phyloP scores from a whole-genome alignment of 495 filamentous ascomycete genomes.

The Polyplosphaeria fusca region DNA sequence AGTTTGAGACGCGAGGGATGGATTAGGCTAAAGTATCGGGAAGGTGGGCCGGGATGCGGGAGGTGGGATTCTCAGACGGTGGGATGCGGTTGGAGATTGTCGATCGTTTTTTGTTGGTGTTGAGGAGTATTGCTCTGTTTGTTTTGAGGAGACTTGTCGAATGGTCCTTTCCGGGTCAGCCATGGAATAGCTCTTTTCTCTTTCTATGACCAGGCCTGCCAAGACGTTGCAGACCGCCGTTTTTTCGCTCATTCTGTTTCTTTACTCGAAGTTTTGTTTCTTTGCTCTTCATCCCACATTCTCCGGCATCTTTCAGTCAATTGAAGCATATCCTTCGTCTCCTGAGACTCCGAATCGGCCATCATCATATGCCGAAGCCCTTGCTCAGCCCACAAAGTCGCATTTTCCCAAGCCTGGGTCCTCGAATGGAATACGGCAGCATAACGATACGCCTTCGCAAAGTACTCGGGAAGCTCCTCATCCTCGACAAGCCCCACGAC shows the following conservation, averaged over 20 bases:
- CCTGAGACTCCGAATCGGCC: slow-evolving; percentile 7
- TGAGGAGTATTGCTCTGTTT: too few species aligned
- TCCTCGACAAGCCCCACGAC: slow-evolving; percentile 18
- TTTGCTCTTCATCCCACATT: slow-evolving; percentile 11
- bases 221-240: too few species aligned
- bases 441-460: slow-evolving; percentile 15
- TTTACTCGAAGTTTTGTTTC: slow-evolving; percentile 4
- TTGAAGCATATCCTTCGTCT: slow-evolving; percentile 13
- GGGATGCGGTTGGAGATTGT: too few species aligned
- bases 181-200: too few species aligned
- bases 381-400: slow-evolving; percentile 15
- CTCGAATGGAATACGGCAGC: slow-evolving; percentile 14
- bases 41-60: not conserved
- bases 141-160: too few species aligned
- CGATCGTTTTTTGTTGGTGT: too few species aligned
- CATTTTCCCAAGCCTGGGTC: slow-evolving; percentile 9
- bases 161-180: too few species aligned
- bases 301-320: slow-evolving; percentile 11
- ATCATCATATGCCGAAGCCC: slow-evolving; percentile 8
- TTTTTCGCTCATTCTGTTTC: slow-evolving; percentile 2
- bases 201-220: too few species aligned
- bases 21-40: slow-evolving; percentile 7
- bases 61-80: too few species aligned
- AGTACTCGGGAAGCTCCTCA: slow-evolving; percentile 26
- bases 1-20: not conserved